These are phyloP conservation scores for Candolleomyces eurysporus DNA, from an alignment of 768 basidiomycete species.

Conservation along the genomic window DNA sequence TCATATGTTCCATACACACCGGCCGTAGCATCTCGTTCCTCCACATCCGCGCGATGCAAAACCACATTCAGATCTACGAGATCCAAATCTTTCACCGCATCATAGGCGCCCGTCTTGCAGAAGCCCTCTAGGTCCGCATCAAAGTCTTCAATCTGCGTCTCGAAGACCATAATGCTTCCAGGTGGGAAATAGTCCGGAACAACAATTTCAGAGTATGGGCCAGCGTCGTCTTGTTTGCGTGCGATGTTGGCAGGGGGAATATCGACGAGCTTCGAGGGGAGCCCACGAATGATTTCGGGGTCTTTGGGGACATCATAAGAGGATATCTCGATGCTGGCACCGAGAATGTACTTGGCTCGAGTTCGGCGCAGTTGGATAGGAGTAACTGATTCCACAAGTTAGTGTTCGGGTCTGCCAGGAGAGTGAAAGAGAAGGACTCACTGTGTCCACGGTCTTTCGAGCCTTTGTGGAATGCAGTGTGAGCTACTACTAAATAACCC, in stretches of 20 bases:
- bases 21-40: conserved; percentile 86
- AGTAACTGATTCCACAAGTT: conserved; percentile 49
- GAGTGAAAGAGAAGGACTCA: conserved; percentile 36
- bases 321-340: conserved; percentile 67
- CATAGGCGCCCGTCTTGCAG: conserved; percentile 68
- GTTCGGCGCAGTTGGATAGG: conserved; percentile 83
- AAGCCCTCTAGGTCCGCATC: conserved; percentile 70
- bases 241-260: conserved; percentile 56
- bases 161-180: conserved; percentile 91
- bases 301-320: conserved; percentile 57
- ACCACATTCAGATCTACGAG: conserved; percentile 87
- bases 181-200: conserved; percentile 94
- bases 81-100: conserved; percentile 70
- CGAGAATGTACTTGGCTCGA: conserved; percentile 76
- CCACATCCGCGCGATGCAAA: conserved; percentile 84
- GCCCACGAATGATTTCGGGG: conserved; percentile 58
- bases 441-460: conserved; percentile 78
- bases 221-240: conserved; percentile 62
- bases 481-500: conserved; percentile 89
- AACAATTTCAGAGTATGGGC: conserved; percentile 72
- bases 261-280: conserved; percentile 67
- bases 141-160: conserved; percentile 76
- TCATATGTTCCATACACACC: conserved; percentile 83
- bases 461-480: conserved; percentile 87
- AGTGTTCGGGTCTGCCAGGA: background rate